Conservation (phyloP, 2,329 filamentous ascomycete genomes). For the Aspergillus aculeatinus region DNA sequence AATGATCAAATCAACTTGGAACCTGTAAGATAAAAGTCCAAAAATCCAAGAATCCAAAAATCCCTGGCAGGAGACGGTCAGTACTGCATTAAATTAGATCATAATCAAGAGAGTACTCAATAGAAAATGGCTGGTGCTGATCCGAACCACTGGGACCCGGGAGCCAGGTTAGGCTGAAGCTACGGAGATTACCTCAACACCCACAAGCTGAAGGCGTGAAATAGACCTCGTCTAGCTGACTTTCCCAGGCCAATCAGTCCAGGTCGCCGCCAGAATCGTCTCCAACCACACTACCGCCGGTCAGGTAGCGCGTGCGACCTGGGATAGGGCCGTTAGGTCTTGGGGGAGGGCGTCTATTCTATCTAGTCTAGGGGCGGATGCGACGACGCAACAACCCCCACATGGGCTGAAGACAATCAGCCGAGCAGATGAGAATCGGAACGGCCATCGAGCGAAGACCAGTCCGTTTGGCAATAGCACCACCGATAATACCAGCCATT, state of each 20-base stretch:
- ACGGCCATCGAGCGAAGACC: neutral
- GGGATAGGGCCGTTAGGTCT: neutral
- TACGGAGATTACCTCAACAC: conserved; percentile 13
- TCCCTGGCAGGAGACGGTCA: neutral
- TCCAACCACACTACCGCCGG: neutral
- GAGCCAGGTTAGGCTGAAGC: conserved; percentile 21
- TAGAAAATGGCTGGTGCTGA: conserved; percentile 18
- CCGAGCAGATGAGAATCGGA: neutral
- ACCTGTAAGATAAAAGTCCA: neutral
- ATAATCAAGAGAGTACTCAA: neutral
- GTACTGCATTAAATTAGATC: neutral
- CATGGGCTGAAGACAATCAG: conserved; percentile 3
- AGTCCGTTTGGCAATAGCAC: conserved; percentile 6
- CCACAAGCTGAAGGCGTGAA: conserved; percentile 8
- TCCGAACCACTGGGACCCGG: conserved; percentile 27
- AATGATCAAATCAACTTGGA: neutral
- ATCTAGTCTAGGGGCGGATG: neutral
- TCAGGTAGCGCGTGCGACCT: neutral
- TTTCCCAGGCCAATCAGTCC: neutral
- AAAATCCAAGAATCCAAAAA: too few relatives aligned
- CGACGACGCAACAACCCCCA: neutral
- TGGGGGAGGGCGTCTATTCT: neutral
- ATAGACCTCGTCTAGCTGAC: neutral
- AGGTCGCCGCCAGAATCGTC: neutral
- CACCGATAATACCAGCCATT: conserved; percentile 9